phyloP scores from a whole-genome alignment of 2,329 filamentous ascomycete genomes.

The Mycocentrospora acerina region DNA sequence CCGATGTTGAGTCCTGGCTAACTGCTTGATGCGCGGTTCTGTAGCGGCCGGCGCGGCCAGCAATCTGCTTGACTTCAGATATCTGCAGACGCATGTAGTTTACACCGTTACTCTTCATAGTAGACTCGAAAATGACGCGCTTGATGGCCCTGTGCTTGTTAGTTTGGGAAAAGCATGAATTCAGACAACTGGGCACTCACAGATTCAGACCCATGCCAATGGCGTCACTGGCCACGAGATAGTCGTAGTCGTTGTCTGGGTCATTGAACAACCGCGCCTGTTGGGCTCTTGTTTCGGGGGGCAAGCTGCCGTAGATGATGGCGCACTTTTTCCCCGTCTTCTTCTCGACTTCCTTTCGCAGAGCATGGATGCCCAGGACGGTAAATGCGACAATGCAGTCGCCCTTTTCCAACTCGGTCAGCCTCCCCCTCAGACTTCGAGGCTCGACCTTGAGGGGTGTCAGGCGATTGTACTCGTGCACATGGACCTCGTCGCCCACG shows the following conservation, averaged over 20 bases:
- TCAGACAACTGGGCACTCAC: constrained; percentile 48
- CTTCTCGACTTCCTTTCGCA: constrained; percentile 77
- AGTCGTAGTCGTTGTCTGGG: constrained; percentile 93
- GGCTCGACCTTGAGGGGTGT: constrained; percentile 71
- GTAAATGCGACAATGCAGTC: constrained; percentile 90
- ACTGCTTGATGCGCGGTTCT: constrained; percentile 65
- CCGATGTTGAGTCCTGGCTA: constrained; percentile 20
- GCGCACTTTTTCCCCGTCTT: constrained; percentile 78
- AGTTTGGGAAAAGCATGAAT: constrained; percentile 11
- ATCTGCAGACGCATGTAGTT: constrained; percentile 61
- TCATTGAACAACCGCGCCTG: constrained; percentile 95
- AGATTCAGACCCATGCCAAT: constrained; percentile 97
- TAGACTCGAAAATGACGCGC: constrained; percentile 81
- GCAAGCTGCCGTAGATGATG: constrained; percentile 88
- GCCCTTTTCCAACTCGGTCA: constrained; percentile 76
- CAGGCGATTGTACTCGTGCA: constrained; percentile 82
- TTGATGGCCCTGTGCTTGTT: constrained; percentile 64
- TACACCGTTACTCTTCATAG: constrained; percentile 69
- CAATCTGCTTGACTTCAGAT: constrained; percentile 92
- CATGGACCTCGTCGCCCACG: constrained; percentile 77
- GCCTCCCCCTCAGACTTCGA: constrained; percentile 62
- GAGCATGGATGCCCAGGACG: constrained; percentile 73
- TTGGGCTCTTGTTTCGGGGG: constrained; percentile 87
- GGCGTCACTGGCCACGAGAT: constrained; percentile 88
- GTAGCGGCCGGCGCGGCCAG: constrained; percentile 85